phyloP scores from a whole-genome alignment of 2,329 filamentous ascomycete genomes.

The Epicoccum nigrum region DNA sequence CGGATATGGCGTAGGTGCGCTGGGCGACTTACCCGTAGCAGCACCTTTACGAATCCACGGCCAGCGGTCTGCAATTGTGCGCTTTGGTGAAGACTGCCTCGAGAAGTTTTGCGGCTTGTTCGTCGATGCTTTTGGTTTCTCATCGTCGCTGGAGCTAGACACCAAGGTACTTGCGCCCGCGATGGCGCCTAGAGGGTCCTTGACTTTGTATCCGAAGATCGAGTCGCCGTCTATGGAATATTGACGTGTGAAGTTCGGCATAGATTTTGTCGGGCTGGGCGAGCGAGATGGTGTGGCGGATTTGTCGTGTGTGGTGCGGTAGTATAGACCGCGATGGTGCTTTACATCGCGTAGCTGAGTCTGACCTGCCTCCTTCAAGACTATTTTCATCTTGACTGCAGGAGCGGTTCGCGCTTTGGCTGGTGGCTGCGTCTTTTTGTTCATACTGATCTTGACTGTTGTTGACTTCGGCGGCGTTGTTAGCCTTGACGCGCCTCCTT shows the following conservation, averaged over 20 bases:
- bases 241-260: constrained; percentile 29
- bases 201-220: constrained; percentile 31
- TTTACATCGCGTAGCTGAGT: neutral
- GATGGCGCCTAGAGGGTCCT: constrained; percentile 20
- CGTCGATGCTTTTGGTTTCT: constrained; percentile 9
- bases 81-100: constrained; percentile 15
- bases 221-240: constrained; percentile 28
- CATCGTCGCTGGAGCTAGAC: constrained; percentile 13
- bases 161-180: constrained; percentile 14
- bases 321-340: constrained; percentile 17
- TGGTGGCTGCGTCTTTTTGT: constrained; percentile 14
- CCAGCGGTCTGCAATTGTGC: constrained; percentile 25
- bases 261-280: constrained; percentile 29
- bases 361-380: neutral
- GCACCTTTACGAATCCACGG: constrained; percentile 29
- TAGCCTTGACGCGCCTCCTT: constrained; percentile 13
- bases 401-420: neutral
- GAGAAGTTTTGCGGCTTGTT: neutral
- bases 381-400: neutral
- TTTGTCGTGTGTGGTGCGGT: constrained; percentile 8
- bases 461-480: constrained; percentile 16
- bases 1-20: constrained; percentile 13
- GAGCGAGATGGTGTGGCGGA: constrained; percentile 22
- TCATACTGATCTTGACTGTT: constrained; percentile 32
- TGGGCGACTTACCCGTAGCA: constrained; percentile 20